phyloP scores from a whole-genome alignment of 2,329 filamentous ascomycete species.

The Sporothrix schenckii region DNA sequence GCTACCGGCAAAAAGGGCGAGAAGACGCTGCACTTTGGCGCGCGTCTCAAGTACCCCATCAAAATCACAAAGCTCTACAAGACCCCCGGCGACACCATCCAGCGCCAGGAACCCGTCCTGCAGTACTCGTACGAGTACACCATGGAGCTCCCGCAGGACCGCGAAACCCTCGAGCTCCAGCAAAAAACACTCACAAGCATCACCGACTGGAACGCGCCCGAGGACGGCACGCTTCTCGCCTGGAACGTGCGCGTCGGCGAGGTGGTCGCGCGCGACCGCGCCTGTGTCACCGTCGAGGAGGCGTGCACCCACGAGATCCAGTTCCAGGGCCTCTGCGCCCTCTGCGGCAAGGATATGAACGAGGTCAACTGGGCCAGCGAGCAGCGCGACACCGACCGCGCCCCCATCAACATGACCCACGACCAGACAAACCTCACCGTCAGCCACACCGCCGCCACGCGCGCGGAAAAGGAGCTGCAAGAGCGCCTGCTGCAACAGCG shows the following conservation, averaged over 20 bases:
- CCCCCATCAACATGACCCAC: slow-evolving; percentile 93
- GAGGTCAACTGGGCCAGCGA: slow-evolving; percentile 83
- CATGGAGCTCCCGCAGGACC: slow-evolving; percentile 71
- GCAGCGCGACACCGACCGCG: slow-evolving; percentile 76
- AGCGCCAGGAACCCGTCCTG: slow-evolving; percentile 76
- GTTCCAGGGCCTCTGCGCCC: slow-evolving; percentile 84
- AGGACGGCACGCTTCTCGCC: slow-evolving; percentile 74
- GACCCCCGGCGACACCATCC: slow-evolving; percentile 71
- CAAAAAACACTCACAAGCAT: slow-evolving; percentile 70
- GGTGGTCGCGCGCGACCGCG: slow-evolving; percentile 61
- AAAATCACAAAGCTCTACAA: slow-evolving; percentile 85
- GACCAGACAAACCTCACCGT: slow-evolving; percentile 86
- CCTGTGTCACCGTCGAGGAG: slow-evolving; percentile 79
- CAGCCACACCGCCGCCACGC: slow-evolving; percentile 76
- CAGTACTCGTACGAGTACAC: slow-evolving; percentile 84
- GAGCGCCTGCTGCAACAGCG: slow-evolving; percentile 75
- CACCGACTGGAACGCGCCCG: slow-evolving; percentile 78
- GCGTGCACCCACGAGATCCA: slow-evolving; percentile 89
- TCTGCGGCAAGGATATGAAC: slow-evolving; percentile 96
- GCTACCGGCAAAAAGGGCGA: slow-evolving; percentile 36
- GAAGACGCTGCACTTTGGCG: slow-evolving; percentile 54
- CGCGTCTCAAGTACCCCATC: slow-evolving; percentile 85
- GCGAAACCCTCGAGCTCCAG: slow-evolving; percentile 60
- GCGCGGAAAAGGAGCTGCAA: slow-evolving; percentile 84
- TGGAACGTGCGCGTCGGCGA: slow-evolving; percentile 76